Base-by-base conservation (phyloP, 108 stramenopile genomes). In the Stephanodiscus minutulus region DNA sequence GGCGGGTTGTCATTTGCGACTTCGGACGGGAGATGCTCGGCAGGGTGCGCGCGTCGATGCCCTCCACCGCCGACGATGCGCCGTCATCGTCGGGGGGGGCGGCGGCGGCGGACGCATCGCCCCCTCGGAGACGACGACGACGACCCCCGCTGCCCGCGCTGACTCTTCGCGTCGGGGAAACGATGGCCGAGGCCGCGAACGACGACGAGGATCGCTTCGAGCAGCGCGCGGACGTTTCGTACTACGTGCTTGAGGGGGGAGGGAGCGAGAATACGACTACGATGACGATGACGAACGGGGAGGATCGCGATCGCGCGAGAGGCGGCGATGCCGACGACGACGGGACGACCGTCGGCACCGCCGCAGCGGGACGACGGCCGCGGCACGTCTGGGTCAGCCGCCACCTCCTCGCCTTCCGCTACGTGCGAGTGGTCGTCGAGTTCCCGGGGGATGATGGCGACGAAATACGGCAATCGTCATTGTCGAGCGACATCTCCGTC, bases 131-230 rank as follows among this genome's bases (percentile, higher is more conserved):
- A 20, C 56, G 22, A 18, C 11, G 53, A 20, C 48, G 20, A 17
- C 29, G 28, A 61, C 22, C 15, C 3, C 41, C 5, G n/a, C 77
- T 22, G 21, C 57, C 57, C 31, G 15, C 57, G 1, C 3, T 71
- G 11, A 53, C 60, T 46, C 62, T 81, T 39, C 49, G 72, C 10
- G 80, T 76, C 20, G 80, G 80, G 7, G 80, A 81, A 70, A 72
- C 80, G 24, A 10, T 44, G 5, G 52, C 50, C 12, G 80, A 81
- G 64, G 80, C 80, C 57, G 58, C 72, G 64, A 74, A 81, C 35
- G 75, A 76, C 18, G 46, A 81, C 24, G 68, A 59, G 5, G 58
- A 72, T 20, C 39, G 65, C 50, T 73, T 61, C 50, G 79, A 81
- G 28, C 79, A 81, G 70, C 76, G 69, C 17, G 39, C 56, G 12